Conservation (phyloP, 129 eudicot genomes). For the Saussurea involucrata region DNA sequence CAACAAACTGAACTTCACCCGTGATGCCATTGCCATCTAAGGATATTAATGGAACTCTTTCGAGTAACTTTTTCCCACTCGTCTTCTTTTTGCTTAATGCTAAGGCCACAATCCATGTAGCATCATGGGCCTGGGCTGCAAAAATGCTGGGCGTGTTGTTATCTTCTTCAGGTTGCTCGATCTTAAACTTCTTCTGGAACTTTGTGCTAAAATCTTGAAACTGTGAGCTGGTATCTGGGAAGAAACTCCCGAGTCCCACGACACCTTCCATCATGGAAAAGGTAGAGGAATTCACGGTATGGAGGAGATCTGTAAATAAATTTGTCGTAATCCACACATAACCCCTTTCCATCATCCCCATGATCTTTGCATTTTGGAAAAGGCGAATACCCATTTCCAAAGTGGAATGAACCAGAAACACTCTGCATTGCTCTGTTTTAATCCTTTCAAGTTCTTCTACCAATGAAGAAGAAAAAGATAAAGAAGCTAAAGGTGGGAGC, state of each 20-base stretch:
- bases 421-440: conserved; percentile 34
- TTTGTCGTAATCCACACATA: conserved; percentile 53
- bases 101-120: conserved; percentile 25
- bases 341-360: conserved; percentile 53
- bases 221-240: background rate
- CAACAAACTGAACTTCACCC: conserved; percentile 23
- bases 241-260: conserved; percentile 45
- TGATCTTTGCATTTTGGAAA: conserved; percentile 39
- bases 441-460: conserved; percentile 35
- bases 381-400: conserved; percentile 27
- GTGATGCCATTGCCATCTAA: conserved; percentile 23
- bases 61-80: background rate
- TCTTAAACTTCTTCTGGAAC: conserved; percentile 26
- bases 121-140: conserved; percentile 45
- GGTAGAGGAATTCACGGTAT: conserved; percentile 27
- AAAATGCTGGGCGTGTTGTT: conserved; percentile 35
- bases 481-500: conserved; percentile 26
- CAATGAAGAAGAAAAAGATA: no score
- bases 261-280: conserved; percentile 59
- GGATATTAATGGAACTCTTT: background rate
- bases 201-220: conserved; percentile 31
- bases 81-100: conserved; percentile 15
- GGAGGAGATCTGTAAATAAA: conserved; percentile 32
- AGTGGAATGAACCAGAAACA: conserved; percentile 53
- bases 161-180: conserved; percentile 33